phyloP scores from a whole-genome alignment of 768 basidiomycete species.

The Pleurotus sapidus region DNA sequence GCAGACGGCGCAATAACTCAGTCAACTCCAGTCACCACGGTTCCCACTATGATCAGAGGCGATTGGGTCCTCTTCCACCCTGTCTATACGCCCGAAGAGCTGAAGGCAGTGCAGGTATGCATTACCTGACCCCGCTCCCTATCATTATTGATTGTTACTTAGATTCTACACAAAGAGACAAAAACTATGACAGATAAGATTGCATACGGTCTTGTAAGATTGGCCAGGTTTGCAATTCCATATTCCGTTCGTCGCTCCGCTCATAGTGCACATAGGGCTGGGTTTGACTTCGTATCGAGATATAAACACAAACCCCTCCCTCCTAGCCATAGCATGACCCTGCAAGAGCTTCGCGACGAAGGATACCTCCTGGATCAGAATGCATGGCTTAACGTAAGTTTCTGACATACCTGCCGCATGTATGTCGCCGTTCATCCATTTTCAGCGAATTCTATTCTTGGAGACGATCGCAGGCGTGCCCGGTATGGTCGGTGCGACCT shows the following conservation, averaged over 20 bases:
- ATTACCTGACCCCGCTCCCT: not conserved
- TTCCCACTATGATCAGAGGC: slow-evolving; percentile 56
- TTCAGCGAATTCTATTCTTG: slow-evolving; percentile 55
- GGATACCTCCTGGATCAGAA: slow-evolving; percentile 74
- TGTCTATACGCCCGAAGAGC: slow-evolving; percentile 76
- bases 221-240: slow-evolving; percentile 38
- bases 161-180: slow-evolving; percentile 71
- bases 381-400: slow-evolving; percentile 71
- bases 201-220: slow-evolving; percentile 59
- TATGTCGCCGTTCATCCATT: slow-evolving; percentile 1
- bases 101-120: slow-evolving; percentile 66
- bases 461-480: slow-evolving; percentile 95
- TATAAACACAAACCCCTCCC: slow-evolving; percentile 78
- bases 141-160: slow-evolving; percentile 3
- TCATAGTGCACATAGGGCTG: slow-evolving; percentile 33
- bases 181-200: slow-evolving; percentile 71
- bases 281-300: slow-evolving; percentile 82
- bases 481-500: slow-evolving; percentile 89
- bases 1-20: slow-evolving; percentile 25
- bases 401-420: not conserved
- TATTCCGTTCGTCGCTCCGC: not conserved
- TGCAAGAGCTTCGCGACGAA: slow-evolving; percentile 69
- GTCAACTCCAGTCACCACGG: slow-evolving; percentile 47
- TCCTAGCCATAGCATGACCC: slow-evolving; percentile 56
- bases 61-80: slow-evolving; percentile 95